Conservation (phyloP, 352 stramenopile species). For the Halophytophthora polymorphica region DNA sequence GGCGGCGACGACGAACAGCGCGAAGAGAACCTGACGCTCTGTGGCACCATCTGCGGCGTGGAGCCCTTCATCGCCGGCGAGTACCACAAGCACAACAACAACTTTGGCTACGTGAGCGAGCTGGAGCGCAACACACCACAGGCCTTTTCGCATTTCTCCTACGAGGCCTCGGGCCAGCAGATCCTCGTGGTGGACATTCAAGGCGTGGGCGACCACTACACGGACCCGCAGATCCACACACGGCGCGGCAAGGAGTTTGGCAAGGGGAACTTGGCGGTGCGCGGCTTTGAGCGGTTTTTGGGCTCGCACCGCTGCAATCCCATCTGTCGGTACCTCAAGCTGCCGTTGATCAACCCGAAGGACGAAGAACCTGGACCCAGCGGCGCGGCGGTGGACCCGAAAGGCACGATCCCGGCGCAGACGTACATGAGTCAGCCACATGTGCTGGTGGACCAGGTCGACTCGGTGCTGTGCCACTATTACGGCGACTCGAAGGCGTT, state of each 20-base stretch:
- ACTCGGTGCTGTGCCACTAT: conserved; percentile 71
- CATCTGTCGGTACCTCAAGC: conserved; percentile 76
- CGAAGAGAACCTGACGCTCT: conserved; percentile 47
- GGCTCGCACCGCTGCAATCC: conserved; percentile 77
- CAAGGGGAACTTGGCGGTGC: conserved; percentile 71
- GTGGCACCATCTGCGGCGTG: conserved; percentile 71
- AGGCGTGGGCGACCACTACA: conserved; percentile 94
- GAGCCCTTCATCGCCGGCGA: conserved; percentile 77
- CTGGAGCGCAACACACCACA: conserved; percentile 77
- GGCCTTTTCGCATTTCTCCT: conserved; percentile 92
- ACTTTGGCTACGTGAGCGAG: conserved; percentile 79
- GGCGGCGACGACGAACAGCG: conserved; percentile 19
- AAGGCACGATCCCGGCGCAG: conserved; percentile 67
- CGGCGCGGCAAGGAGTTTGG: conserved; percentile 76
- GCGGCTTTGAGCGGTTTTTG: conserved; percentile 72
- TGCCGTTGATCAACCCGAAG: conserved; percentile 69
- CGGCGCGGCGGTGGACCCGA: conserved; percentile 35
- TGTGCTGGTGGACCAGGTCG: conserved; percentile 51
- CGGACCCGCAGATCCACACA: conserved; percentile 93
- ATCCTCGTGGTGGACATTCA: conserved; percentile 95
- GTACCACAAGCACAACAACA: conserved; percentile 87
- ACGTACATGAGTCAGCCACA: conserved; percentile 65
- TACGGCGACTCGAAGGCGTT: conserved; percentile 72
- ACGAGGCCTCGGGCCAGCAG: conserved; percentile 87
- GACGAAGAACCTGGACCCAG: conserved; percentile 22